phyloP scores from a whole-genome alignment of 257 asterid species.

The Penstemon newberryi region DNA sequence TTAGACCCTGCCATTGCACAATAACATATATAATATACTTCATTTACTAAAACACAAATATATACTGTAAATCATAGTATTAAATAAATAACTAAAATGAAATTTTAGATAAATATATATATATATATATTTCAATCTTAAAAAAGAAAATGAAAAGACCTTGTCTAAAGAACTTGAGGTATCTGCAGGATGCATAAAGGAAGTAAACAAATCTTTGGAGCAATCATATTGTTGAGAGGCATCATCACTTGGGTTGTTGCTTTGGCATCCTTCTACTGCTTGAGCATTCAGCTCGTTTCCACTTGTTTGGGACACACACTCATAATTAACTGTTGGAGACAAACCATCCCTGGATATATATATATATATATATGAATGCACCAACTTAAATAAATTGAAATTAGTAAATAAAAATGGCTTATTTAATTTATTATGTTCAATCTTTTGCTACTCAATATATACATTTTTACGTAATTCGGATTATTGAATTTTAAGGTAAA shows the following conservation, averaged over 20 bases:
- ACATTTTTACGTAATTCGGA: no score
- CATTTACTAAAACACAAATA: no score
- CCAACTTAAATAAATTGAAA: background rate
- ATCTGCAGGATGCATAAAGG: conserved; percentile 31
- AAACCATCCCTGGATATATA: conserved; percentile 36
- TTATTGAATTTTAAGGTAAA: background rate
- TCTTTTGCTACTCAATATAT: background rate
- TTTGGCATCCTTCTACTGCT: conserved; percentile 37
- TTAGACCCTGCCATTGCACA: conserved; percentile 32
- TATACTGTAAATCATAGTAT: no score
- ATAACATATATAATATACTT: background rate
- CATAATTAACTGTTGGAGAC: conserved; percentile 39
- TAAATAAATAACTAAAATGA: no score
- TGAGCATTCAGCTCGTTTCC: conserved; percentile 41
- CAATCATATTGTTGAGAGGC: conserved; percentile 37
- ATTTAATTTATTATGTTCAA: background rate
- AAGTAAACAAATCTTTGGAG: conserved; percentile 33
- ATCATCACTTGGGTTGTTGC: conserved; percentile 28
- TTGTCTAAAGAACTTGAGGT: conserved; percentile 39
- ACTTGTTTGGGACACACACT: conserved; percentile 48
- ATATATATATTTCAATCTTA: no score
- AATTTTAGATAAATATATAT: no score
- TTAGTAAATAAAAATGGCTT: background rate
- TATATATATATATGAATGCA: no score
- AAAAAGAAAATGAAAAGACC: conserved; percentile 13